Percentiles rank a stretch among this genome's conserved stretches.
Conservation (phyloP, 768 basidiomycete species). For the Lanmaoa pseudosensibilis region DNA sequence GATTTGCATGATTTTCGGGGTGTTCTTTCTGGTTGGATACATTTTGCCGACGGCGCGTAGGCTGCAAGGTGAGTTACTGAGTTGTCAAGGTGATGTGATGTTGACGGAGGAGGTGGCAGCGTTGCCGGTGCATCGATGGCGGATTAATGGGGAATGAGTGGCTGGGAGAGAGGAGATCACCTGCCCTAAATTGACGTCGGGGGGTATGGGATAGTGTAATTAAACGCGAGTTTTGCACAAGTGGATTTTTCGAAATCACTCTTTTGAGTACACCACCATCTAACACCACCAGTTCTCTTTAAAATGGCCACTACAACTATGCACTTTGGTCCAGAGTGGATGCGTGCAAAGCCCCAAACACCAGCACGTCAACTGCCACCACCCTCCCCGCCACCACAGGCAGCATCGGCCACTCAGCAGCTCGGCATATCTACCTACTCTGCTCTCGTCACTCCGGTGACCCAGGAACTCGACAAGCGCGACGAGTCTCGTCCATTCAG, state of each 20-base stretch:
- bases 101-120: slow-evolving; percentile 39
- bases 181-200: slow-evolving; percentile 33
- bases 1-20: slow-evolving; percentile 79
- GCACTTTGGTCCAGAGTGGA: slow-evolving; percentile 94
- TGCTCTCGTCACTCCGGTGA: slow-evolving; percentile 51
- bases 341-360: slow-evolving; percentile 74
- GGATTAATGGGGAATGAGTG: slow-evolving; percentile 45
- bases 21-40: slow-evolving; percentile 67
- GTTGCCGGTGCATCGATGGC: slow-evolving; percentile 70
- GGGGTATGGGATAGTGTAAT: slow-evolving; percentile 17
- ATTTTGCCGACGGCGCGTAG: slow-evolving; percentile 82
- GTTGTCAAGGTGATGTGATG: background rate
- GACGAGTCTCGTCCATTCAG: slow-evolving; percentile 78
- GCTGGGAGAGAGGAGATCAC: slow-evolving; percentile 2
- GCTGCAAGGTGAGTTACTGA: slow-evolving; percentile 69
- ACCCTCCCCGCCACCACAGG: slow-evolving; percentile 58
- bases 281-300: slow-evolving; percentile 3
- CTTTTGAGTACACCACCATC: slow-evolving; percentile 12
- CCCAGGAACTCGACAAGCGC: slow-evolving; percentile 51
- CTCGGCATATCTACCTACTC: slow-evolving; percentile 70
- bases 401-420: slow-evolving; percentile 42
- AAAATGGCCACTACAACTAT: slow-evolving; percentile 65
- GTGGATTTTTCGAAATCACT: slow-evolving; percentile 18
- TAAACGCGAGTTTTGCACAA: slow-evolving; percentile 28
- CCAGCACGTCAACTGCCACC: slow-evolving; percentile 52